These are phyloP conservation scores for Microthyrium microscopicum DNA, from an alignment of 2,329 filamentous ascomycete genomes.

Conservation along the genomic window DNA sequence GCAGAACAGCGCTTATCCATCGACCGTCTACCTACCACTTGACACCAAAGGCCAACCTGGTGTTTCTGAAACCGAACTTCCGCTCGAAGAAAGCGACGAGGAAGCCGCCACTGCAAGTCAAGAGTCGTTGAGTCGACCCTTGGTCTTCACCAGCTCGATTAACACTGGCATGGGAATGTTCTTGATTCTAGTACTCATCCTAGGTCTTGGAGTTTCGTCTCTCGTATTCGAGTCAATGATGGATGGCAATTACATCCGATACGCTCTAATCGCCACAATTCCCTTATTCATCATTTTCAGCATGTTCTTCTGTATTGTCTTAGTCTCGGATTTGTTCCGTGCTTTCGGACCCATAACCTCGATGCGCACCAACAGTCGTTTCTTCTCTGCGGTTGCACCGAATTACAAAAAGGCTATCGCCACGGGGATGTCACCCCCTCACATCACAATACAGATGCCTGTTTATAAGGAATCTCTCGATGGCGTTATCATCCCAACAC, in stretches of 20 bases:
- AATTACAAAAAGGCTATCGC: constrained; percentile 1
- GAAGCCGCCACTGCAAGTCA: constrained; percentile 12
- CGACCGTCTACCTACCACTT: neutral
- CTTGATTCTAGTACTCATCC: constrained; percentile 22
- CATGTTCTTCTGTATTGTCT: constrained; percentile 8
- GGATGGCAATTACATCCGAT: constrained; percentile 5
- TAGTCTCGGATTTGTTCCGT: constrained; percentile 6
- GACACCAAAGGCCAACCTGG: neutral
- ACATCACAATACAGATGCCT: constrained; percentile 9
- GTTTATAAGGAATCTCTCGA: constrained; percentile 9
- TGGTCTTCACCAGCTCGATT: constrained; percentile 21
- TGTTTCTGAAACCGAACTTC: too few species aligned
- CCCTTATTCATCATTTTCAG: constrained; percentile 1
- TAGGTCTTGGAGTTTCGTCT: constrained; percentile 4
- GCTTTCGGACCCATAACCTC: constrained; percentile 6
- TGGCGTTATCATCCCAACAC: constrained; percentile 8
- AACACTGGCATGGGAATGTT: constrained; percentile 24
- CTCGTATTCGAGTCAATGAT: constrained; percentile 5
- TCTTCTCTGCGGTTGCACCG: constrained; percentile 7
- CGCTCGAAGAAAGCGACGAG: constrained; percentile 5
- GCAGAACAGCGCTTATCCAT: neutral
- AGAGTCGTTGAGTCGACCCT: constrained; percentile 27
- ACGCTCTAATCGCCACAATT: constrained; percentile 9
- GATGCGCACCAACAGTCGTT: constrained; percentile 5
- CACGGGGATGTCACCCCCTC: constrained; percentile 6